These are phyloP conservation scores for Saururus chinensis DNA, from an alignment of 164 flowering plant genomes.

Conservation along the genomic window DNA sequence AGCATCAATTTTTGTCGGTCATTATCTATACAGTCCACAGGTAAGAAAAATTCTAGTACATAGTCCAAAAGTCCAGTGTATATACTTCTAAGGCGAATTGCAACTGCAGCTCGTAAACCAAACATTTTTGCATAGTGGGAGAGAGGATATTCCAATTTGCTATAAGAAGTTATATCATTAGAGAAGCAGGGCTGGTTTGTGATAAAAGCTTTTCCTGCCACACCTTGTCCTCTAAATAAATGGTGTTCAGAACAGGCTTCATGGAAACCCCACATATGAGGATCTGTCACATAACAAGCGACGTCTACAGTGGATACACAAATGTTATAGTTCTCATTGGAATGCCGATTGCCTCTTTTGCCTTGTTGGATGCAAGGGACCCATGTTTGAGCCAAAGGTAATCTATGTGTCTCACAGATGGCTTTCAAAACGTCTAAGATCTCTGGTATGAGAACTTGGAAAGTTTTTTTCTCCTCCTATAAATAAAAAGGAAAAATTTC, in stretches of 20 bases:
- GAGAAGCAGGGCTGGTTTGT: constrained; percentile 77
- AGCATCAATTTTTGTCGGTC: constrained; percentile 30
- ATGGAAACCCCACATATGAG: constrained; percentile 44
- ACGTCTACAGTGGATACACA: constrained; percentile 69
- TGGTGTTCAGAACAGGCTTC: constrained; percentile 91
- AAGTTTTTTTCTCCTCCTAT: constrained; percentile 33
- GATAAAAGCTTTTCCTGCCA: constrained; percentile 63
- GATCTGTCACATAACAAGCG: constrained; percentile 58
- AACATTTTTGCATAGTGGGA: constrained; percentile 75
- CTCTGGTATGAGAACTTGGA: constrained; percentile 46
- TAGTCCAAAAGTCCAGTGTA: constrained; percentile 40
- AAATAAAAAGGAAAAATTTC: not conserved
- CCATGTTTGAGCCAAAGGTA: constrained; percentile 95
- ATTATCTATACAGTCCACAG: constrained; percentile 19
- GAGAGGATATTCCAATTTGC: constrained; percentile 69
- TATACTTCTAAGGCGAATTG: constrained; percentile 53
- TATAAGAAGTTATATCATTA: constrained; percentile 37
- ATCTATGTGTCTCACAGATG: constrained; percentile 57
- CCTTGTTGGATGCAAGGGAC: constrained; percentile 59
- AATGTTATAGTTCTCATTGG: constrained; percentile 42
- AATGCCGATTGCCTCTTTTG: constrained; percentile 60
- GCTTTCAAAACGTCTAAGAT: constrained; percentile 48
- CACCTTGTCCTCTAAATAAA: constrained; percentile 69
- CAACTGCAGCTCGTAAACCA: constrained; percentile 50
- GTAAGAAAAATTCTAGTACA: constrained; percentile 48